Conservation (phyloP, 2,329 filamentous ascomycete species). For the Sporothrix variecibatus region DNA sequence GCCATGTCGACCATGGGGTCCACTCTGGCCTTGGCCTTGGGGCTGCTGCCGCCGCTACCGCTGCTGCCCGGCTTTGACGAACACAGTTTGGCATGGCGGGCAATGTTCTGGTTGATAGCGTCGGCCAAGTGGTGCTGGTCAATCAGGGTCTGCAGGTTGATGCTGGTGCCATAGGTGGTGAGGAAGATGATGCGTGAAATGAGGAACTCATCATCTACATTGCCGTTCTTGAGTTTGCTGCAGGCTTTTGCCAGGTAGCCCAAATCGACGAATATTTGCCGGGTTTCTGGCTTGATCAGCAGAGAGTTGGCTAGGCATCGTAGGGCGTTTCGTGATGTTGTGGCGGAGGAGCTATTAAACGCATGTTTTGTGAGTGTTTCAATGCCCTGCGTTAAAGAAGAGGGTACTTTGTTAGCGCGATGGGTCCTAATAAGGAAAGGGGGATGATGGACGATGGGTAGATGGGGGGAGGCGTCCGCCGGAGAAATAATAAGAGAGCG, state of each 20-base stretch:
- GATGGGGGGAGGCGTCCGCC: neutral
- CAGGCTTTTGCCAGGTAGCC: slow-evolving; percentile 69
- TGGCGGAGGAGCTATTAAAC: slow-evolving; percentile 64
- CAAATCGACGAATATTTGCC: slow-evolving; percentile 72
- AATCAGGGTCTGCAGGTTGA: slow-evolving; percentile 66
- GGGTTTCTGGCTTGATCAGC: slow-evolving; percentile 66
- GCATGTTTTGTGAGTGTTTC: slow-evolving; percentile 70
- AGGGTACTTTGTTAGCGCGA: slow-evolving; percentile 16
- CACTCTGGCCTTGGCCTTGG: slow-evolving; percentile 33
- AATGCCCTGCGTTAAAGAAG: slow-evolving; percentile 64
- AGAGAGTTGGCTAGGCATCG: slow-evolving; percentile 85
- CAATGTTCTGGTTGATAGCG: slow-evolving; percentile 68
- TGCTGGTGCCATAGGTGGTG: slow-evolving; percentile 73
- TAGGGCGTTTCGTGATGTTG: slow-evolving; percentile 72
- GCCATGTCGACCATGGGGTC: slow-evolving; percentile 76
- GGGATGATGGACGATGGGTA: neutral
- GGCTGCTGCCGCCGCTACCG: neutral
- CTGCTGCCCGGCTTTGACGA: slow-evolving; percentile 34
- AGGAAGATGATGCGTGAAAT: slow-evolving; percentile 77
- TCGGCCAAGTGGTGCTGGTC: slow-evolving; percentile 67
- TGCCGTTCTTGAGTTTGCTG: slow-evolving; percentile 69
- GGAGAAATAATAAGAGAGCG: neutral
- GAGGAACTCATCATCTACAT: slow-evolving; percentile 83
- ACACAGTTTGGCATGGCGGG: slow-evolving; percentile 62
- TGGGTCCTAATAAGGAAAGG: neutral